Base-by-base conservation (phyloP, 345 rosid genomes). In the Hibiscus tridactylites region DNA sequence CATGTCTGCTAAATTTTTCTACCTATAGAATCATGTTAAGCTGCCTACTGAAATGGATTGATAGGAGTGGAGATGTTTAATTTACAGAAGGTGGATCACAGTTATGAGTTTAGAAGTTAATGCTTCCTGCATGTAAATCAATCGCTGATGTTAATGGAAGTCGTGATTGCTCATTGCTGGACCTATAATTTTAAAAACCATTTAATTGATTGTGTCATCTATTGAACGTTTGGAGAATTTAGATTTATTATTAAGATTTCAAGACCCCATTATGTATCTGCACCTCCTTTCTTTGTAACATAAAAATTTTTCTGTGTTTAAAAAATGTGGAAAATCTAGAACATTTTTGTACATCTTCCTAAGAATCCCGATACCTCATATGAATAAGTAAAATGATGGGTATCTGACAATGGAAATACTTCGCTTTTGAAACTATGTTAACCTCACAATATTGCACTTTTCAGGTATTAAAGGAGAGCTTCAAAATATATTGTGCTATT, bases 401-500 rank as follows among this genome's bases (percentile, higher is more conserved):
- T 19, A 50, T 66, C 24, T 66, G 39, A 47, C 24, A 49, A 21
- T 17, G n/a, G 33, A 3, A 33, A 31, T n/a, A 33, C 31, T 17
- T 61, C 33, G 15, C 12, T 33, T 59, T 50, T 61, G 44, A 46
- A 60, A 71, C 49, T 31, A 52, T 44, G n/a, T 49, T 78, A 42
- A 78, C 31, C 19, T 76, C 64, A 7, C 46, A 53, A 15, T 57
- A 29, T 19, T 81, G 64, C 62, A 53, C 64, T 76, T 77, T 85
- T 54, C 87, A 96, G 99, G 99, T 92, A 59, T 78, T 96, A 82
- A 96, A 91, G 77, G 99, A 96, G 94, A 96, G 97, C 77, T 96
- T 96, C 76, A 96, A 96, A 88, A 83, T 96, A 64, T 96, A 92
- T 69, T 96, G 99, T 78, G 88, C 97, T 76, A 81, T 96, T 69